Base-by-base conservation (phyloP, 2,329 filamentous ascomycete genomes). In the Calcarisporium arbuscula region DNA sequence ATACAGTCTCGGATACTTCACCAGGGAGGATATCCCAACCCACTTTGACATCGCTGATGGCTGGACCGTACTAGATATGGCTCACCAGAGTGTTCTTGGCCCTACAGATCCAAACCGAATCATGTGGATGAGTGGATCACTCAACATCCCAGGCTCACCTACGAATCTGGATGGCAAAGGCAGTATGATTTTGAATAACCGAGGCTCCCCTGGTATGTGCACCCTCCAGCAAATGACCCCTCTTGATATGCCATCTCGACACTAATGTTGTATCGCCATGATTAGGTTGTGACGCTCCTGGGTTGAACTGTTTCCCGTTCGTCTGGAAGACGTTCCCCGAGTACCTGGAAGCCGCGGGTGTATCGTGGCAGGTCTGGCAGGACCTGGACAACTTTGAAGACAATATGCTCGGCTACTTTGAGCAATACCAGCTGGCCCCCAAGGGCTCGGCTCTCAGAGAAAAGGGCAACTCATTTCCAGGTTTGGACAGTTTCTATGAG, bases 31-130 rank as follows among this genome's bases (percentile, higher is more conserved):
- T 42, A 59, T 75, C 18, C 69, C 70, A 0, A 64, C 71, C 21
- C 71, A 75, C 22, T 75, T 67, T 47, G 62, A 65, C 18, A 65
- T 76, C 44, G 72, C 70, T 5, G 72, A 76, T 44, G 67, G 61
- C 7, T 75, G 67, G 64, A 74, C 70, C 6, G 32, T 50, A 30
- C 40, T 43, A 18, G 43, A 45, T 20, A 45, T 44, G 41, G 23
- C 43, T 11, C 29, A 30, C 7, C 43, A 45, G 22, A 45, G 43
- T 21, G 15, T 45, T 9, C 34, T 45, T 20, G 43, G 37, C 6
- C 43, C 41, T 4, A 73, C 70, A 0, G 67, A 68, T 39, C 68
- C 70, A 4, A 72, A 73, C 45, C 64, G 70, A 28, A 48, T 49
- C 28, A 35, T 35, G 12, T 49, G 45, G 44, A 49, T 49, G 45